phyloP scores from a whole-genome alignment of 768 basidiomycete species.

The Cystobasidium ongulense region DNA sequence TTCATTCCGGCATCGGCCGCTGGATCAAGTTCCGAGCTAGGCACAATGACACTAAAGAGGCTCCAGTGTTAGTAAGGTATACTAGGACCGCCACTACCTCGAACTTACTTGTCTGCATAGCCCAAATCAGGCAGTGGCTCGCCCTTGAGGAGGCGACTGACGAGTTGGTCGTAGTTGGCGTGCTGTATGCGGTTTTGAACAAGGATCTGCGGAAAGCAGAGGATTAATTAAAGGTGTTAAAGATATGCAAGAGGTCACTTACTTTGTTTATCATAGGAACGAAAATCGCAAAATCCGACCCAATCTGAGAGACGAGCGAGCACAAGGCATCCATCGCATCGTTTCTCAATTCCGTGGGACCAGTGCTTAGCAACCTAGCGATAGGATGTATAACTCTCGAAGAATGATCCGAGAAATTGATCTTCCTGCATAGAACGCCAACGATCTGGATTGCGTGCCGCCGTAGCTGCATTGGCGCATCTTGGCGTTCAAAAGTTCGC shows the following conservation, averaged over 20 bases:
- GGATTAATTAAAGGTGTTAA: neutral
- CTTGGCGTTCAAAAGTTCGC: conserved; percentile 74
- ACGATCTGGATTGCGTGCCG: conserved; percentile 86
- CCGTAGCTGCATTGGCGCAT: conserved; percentile 64
- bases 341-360: conserved; percentile 60
- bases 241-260: conserved; percentile 32
- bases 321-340: conserved; percentile 89
- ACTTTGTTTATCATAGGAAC: conserved; percentile 96
- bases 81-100: neutral
- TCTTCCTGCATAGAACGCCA: conserved; percentile 76
- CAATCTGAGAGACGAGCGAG: conserved; percentile 82
- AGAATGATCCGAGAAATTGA: conserved; percentile 96
- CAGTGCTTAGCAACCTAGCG: conserved; percentile 66
- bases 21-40: conserved; percentile 38
- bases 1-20: conserved; percentile 61
- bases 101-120: conserved; percentile 55
- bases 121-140: conserved; percentile 80
- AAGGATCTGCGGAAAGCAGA: conserved; percentile 53
- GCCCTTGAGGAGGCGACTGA: conserved; percentile 79
- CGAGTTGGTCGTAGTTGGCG: conserved; percentile 74
- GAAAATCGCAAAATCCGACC: conserved; percentile 94
- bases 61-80: neutral
- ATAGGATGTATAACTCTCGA: conserved; percentile 94
- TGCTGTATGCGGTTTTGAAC: conserved; percentile 69
- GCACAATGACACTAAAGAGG: conserved; percentile 28